These are phyloP conservation scores for Solanum hybrid DNA, from an alignment of 305 asterid species.

Conservation along the genomic window DNA sequence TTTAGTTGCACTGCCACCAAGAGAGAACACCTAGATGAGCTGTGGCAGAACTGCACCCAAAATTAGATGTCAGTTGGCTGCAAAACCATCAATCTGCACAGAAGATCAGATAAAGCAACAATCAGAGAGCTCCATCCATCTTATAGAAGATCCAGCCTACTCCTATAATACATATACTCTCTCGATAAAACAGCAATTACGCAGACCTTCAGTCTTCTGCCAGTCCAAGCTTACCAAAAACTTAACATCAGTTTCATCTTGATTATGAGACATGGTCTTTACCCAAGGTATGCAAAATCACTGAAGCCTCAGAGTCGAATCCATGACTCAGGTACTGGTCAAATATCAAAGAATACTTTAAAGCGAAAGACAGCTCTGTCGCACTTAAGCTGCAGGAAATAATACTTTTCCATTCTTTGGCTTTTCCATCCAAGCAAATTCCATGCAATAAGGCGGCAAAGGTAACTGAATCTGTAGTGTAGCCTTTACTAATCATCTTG, in stretches of 20 bases:
- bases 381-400: conserved; percentile 30
- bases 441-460: conserved; percentile 63
- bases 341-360: conserved; percentile 42
- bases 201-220: background rate
- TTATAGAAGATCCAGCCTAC: background rate
- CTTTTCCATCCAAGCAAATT: conserved; percentile 52
- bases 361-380: conserved; percentile 35
- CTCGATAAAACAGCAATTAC: background rate
- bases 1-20: background rate
- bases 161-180: background rate
- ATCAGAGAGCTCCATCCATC: conserved; percentile 1
- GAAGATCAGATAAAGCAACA: background rate
- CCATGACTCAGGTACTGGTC: conserved; percentile 38
- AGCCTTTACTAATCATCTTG: conserved; percentile 41
- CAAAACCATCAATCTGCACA: background rate
- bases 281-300: conserved; percentile 47
- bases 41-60: background rate
- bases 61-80: background rate
- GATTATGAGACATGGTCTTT: conserved; percentile 19
- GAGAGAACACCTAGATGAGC: background rate
- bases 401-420: conserved; percentile 61
- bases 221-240: conserved; percentile 1
- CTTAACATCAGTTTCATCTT: conserved; percentile 4
- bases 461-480: conserved; percentile 32
- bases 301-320: conserved; percentile 39